phyloP scores from a whole-genome alignment of 345 rosid genomes.

The Pugionium cornutum region DNA sequence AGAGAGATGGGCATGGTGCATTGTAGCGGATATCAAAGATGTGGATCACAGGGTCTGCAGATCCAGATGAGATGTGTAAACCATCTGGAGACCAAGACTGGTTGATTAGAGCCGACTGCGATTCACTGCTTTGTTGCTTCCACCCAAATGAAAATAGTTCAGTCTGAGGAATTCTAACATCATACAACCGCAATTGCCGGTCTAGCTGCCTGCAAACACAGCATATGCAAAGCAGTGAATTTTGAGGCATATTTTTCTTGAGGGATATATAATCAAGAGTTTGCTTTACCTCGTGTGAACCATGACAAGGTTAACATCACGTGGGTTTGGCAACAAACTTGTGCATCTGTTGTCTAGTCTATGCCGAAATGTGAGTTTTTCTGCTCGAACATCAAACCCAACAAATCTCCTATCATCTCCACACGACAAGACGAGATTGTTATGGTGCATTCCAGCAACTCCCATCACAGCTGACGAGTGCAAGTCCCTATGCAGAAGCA shows the following conservation, averaged over 20 bases:
- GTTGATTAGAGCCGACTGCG: conserved; percentile 38
- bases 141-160: conserved; percentile 43
- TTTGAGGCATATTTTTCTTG: conserved; percentile 9
- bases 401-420: conserved; percentile 44
- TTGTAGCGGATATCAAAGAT: conserved; percentile 43
- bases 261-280: conserved; percentile 2
- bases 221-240: background rate
- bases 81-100: conserved; percentile 48
- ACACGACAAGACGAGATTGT: conserved; percentile 41
- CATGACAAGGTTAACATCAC: conserved; percentile 42
- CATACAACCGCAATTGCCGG: conserved; percentile 40
- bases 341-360: conserved; percentile 43
- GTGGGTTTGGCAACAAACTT: conserved; percentile 38
- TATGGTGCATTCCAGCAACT: conserved; percentile 40
- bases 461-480: conserved; percentile 44
- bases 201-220: conserved; percentile 38
- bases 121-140: conserved; percentile 45
- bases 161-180: conserved; percentile 40
- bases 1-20: conserved; percentile 31
- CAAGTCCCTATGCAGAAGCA: conserved; percentile 33
- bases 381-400: conserved; percentile 37
- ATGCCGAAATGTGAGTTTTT: conserved; percentile 33
- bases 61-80: conserved; percentile 41
- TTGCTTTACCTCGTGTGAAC: conserved; percentile 37
- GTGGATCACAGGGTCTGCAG: conserved; percentile 43